These are phyloP conservation scores for Penicillium oxalicum DNA, from an alignment of 2,329 filamentous ascomycete genomes.

Conservation along the genomic window DNA sequence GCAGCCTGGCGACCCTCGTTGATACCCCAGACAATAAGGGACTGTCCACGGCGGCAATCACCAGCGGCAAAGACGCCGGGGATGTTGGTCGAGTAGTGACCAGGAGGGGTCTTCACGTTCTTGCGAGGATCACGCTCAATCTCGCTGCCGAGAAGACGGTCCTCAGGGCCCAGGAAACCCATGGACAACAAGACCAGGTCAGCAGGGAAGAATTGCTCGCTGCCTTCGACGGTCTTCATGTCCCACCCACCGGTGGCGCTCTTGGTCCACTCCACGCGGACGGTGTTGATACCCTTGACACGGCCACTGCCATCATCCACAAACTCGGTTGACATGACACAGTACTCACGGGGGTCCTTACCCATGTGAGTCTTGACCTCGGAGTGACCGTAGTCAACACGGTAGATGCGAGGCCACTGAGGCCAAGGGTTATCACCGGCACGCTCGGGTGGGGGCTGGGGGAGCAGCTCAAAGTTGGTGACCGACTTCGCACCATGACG, in stretches of 20 bases:
- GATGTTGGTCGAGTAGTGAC: conserved; percentile 82
- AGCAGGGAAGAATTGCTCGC: conserved; percentile 91
- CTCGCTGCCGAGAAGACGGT: conserved; percentile 75
- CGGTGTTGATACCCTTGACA: conserved; percentile 92
- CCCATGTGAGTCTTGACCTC: conserved; percentile 96
- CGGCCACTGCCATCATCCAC: conserved; percentile 80
- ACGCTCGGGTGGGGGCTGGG: conserved; percentile 85
- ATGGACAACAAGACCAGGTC: conserved; percentile 92
- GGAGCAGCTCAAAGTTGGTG: conserved; percentile 91
- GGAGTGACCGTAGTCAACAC: conserved; percentile 94
- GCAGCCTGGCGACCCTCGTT: conserved; percentile 93
- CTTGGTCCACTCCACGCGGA: conserved; percentile 94
- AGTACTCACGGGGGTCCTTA: conserved; percentile 93
- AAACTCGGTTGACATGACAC: conserved; percentile 97
- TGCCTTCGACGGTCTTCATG: conserved; percentile 94
- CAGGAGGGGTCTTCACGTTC: conserved; percentile 89
- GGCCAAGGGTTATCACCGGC: conserved; percentile 95
- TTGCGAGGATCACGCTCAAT: conserved; percentile 89
- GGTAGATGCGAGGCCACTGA: conserved; percentile 96
- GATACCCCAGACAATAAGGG: conserved; percentile 95
- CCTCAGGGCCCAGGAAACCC: conserved; percentile 94
- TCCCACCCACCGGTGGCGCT: conserved; percentile 86
- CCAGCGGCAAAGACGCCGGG: conserved; percentile 88
- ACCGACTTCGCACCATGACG: conserved; percentile 94
- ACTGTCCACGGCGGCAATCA: conserved; percentile 91